These are phyloP conservation scores for Leishmania lainsoni DNA, from an alignment of 208 protist genomes.

Conservation along the genomic window DNA sequence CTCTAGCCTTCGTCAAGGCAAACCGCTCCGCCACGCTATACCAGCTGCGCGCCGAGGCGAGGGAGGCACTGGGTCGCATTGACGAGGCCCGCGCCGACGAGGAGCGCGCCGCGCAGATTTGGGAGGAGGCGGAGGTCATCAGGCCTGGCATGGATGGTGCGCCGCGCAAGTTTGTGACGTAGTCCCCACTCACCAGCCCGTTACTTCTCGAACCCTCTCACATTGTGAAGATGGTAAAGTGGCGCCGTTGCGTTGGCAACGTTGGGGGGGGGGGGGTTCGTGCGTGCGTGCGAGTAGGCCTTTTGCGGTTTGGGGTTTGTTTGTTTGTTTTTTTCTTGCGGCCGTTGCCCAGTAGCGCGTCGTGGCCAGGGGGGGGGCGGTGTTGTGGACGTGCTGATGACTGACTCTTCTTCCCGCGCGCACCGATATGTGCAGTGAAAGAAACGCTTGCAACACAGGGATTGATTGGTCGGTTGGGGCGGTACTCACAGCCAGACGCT, in stretches of 20 bases:
- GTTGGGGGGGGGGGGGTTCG: neutral
- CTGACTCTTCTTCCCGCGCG: neutral
- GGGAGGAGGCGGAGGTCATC: constrained; percentile 88
- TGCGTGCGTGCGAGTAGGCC: neutral
- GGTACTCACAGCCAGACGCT: too few species aligned
- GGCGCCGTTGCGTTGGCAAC: neutral
- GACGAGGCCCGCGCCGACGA: constrained; percentile 86
- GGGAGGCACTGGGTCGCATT: constrained; percentile 79
- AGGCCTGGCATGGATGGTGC: constrained; percentile 69
- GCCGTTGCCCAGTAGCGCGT: neutral
- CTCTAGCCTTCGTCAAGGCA: constrained; percentile 78
- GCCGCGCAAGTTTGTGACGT: constrained; percentile 85
- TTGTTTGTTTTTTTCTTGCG: neutral
- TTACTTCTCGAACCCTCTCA: neutral
- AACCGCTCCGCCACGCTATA: constrained; percentile 79
- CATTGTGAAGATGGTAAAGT: neutral
- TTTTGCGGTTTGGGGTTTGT: neutral
- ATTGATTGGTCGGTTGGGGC: too few species aligned
- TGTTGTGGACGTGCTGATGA: neutral
- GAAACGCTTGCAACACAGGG: neutral
- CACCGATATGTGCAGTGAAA: neutral
- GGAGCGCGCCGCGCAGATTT: constrained; percentile 83
- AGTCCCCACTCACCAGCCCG: constrained; percentile 3
- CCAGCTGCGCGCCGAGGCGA: constrained; percentile 86
- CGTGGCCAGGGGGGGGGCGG: neutral